Base-by-base conservation (phyloP, 2,329 filamentous ascomycete species). In the Aspergillus neotritici region DNA sequence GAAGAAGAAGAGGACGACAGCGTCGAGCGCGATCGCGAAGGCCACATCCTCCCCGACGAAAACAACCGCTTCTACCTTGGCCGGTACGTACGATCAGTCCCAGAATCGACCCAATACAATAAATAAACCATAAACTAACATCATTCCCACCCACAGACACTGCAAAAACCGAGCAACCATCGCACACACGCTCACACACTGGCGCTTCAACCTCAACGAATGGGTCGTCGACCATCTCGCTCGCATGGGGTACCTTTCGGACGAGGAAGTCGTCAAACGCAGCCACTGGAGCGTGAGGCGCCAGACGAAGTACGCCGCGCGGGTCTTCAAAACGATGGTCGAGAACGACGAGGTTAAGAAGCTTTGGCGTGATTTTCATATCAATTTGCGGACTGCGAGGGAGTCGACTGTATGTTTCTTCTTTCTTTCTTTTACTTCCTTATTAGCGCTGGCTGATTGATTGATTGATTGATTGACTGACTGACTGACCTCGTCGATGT, bases 201-300 rank as follows among this genome's bases (percentile, higher is more conserved):
- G 87, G 87, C 83, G 83, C 44, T 79, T 78, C 47, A 78, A 82
- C 35, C 77, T 91, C n/a, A 83, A 86, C 57, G 75, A 83, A 50
- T 86, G 78, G 76, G 82, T 90, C 0, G 72, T 84, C 16, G 73
- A 76, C 21, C 79, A 77, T 41, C 76, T 93, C 0, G 64, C 73
- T 16, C 63, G 63, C 1, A 72, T 82, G 46, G 80, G 79, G 0
- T 75, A 83, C 50, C 71, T 84, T 49, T 69, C 68, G 0, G 66
- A 79, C 1, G 66, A 75, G 9, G 75, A 80, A 55, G 68, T 88
- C 28, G 68, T 80, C 1, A 71, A 80, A 58, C 72, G 84, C 7
- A 80, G 82, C 44, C 72, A 69, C 43, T 77, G 80, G 77, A 82
- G 74, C 50, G 68, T 74, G 16, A 79, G 76, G 58, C 77, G 80